Base-by-base conservation (phyloP, 768 basidiomycete species). In the Rhizopogon vulgaris region DNA sequence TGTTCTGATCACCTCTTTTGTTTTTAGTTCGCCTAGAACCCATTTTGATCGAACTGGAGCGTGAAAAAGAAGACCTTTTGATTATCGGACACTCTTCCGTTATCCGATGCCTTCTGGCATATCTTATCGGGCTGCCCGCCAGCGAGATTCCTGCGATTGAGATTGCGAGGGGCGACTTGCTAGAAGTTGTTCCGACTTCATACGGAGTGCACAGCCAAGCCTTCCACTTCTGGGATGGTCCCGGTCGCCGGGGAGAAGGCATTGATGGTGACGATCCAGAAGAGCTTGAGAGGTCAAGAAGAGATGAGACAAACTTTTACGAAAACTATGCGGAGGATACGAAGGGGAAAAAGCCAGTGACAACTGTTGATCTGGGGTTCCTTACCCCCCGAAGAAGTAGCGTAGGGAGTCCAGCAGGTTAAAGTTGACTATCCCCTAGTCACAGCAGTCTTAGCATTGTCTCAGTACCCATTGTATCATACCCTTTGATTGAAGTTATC, bases 1-100 rank as follows among this genome's bases (percentile, higher is more conserved):
- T 41, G 38, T 42, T 37, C 46, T 49, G 37, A 18, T 52, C 46
- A 41, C 37, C 15, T 18, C 8, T 32, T 38, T 18, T 32, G 34
- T 38, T 41, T n/a, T 1, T 61, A 94, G 94, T 96, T 49, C 91
- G 94, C 38, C 72, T 97, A n/a, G 94, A 97, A 64, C 91, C 92
- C 0, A 79, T 87, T 28, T 78, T 98, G 30, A 84, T 97, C 64
- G 96, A 99, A 67, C 76, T 98, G 15, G 96, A 98, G 70, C 81
- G 94, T 49, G 88, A 93, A 68, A 84, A 88, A 62, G 92, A 96
- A 61, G 96, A 98, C 69, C 73, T 99, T 4, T 76, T 99, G 37
- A 97, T 99, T 68, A 91, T 98, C 59, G 94, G 93, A 1, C 94
- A 97, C 65, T 92, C 94, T 14, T 95, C 93, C 38, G 96, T 98